These are phyloP conservation scores for Aquilaria sinensis DNA, from an alignment of 345 rosid species.

Conservation along the genomic window DNA sequence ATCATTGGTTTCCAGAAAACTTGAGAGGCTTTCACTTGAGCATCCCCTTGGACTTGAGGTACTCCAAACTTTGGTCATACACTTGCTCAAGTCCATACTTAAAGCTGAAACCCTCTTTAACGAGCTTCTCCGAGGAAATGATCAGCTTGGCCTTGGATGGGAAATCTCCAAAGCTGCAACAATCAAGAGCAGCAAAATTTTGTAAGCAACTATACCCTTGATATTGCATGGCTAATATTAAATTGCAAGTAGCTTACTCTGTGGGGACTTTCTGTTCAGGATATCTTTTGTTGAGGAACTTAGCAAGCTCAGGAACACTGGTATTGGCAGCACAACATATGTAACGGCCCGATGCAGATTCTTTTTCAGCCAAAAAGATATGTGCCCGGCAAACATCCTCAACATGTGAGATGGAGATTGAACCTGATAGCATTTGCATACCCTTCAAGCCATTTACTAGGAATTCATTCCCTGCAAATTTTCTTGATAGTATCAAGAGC, in stretches of 20 bases:
- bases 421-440: conserved; percentile 87
- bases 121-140: conserved; percentile 65
- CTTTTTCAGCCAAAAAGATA: conserved; percentile 72
- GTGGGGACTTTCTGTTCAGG: conserved; percentile 57
- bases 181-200: background rate
- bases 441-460: conserved; percentile 52
- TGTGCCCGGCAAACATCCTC: conserved; percentile 82
- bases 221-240: background rate
- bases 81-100: conserved; percentile 64
- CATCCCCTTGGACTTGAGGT: conserved; percentile 43
- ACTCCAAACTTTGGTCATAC: conserved; percentile 63
- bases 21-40: conserved; percentile 21
- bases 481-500: background rate
- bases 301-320: conserved; percentile 56
- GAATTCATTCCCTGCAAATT: conserved; percentile 58
- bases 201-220: background rate
- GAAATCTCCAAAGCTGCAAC: conserved; percentile 61
- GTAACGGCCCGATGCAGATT: conserved; percentile 76
- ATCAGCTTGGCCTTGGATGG: conserved; percentile 52
- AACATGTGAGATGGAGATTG: conserved; percentile 70
- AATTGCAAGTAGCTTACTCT: conserved; percentile 41
- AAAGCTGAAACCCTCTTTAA: conserved; percentile 60
- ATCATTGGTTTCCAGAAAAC: background rate
- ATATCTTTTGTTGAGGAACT: conserved; percentile 54
- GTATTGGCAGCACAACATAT: conserved; percentile 63